Evolutionary conservation across 176 grass and related monocot genomes (phyloP).

Genomic region (Oryza glaberrima): DNA sequence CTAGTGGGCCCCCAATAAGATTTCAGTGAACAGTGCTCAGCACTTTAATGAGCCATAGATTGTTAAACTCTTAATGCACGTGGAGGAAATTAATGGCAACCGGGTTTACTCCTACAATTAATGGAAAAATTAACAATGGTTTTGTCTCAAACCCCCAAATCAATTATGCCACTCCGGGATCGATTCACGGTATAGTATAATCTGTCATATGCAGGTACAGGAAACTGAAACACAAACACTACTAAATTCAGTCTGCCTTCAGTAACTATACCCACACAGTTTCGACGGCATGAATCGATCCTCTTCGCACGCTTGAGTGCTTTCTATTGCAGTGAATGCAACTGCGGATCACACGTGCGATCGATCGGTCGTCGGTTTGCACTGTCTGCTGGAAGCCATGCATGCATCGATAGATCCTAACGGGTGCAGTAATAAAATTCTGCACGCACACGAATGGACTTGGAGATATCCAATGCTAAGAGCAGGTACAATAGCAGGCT

Average conservation of each 20-base stretch:
- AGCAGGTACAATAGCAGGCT: too few species aligned
- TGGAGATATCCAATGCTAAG: too few species aligned
- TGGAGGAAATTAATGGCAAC: background rate
- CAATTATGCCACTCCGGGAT: background rate
- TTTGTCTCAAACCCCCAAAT: background rate
- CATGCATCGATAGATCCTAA: background rate
- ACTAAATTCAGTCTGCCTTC: conserved; percentile 1
- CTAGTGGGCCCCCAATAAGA: background rate
- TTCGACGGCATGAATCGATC: background rate
- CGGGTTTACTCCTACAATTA: background rate
- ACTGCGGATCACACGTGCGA: conserved; percentile 17
- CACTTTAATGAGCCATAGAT: conserved; percentile 16
- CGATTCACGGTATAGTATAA: background rate
- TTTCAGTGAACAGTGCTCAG: background rate
- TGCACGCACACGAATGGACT: background rate
- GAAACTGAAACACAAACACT: background rate
- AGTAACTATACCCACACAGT: background rate
- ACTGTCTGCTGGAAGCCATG: background rate
- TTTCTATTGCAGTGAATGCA: background rate
- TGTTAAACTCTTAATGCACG: conserved; percentile 5
- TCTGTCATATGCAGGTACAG: background rate
- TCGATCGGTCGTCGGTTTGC: conserved; percentile 14
- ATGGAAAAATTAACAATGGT: background rate
- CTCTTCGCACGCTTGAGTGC: background rate
- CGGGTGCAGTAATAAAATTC: background rate